These are phyloP conservation scores for Skeletonema tropicum DNA, from an alignment of 108 stramenopile genomes.

Conservation along the genomic window DNA sequence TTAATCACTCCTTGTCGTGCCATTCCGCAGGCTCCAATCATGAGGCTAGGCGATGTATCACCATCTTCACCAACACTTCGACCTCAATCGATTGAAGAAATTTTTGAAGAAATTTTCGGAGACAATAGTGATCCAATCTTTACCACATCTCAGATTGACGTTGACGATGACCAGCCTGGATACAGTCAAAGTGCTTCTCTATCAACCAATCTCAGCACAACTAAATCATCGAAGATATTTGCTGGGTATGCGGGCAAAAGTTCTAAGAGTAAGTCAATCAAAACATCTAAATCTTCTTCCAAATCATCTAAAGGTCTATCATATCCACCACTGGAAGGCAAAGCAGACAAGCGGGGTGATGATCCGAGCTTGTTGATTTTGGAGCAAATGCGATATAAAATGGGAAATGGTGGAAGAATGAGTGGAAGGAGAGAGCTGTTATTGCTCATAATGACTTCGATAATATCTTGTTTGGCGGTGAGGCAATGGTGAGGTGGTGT, in stretches of 20 bases:
- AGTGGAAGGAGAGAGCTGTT: not conserved
- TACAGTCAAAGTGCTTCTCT: too few species aligned
- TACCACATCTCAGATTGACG: not conserved
- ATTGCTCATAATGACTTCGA: not conserved
- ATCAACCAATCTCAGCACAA: not conserved
- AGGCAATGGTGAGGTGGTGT: not conserved
- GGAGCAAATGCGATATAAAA: not conserved
- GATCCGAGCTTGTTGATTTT: not conserved
- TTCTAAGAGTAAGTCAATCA: not conserved
- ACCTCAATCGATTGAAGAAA: not conserved
- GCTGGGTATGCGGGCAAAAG: not conserved
- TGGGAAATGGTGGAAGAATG: not conserved
- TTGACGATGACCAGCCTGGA: not conserved
- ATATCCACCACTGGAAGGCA: not conserved
- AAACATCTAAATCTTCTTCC: not conserved
- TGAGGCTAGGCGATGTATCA: too few species aligned
- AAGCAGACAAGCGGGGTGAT: not conserved
- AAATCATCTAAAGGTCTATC: not conserved
- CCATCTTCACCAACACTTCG: not conserved
- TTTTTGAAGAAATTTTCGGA: not conserved
- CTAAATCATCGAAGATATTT: not conserved
- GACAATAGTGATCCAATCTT: not conserved
- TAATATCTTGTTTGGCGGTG: not conserved
- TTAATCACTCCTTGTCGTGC: too few species aligned
- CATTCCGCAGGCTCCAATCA: too few species aligned